A percentile compares a stretch with the other conserved stretches of the same genome.
phyloP scores from a whole-genome alignment of 768 basidiomycete species.

The Xerocomus spinulosus region DNA sequence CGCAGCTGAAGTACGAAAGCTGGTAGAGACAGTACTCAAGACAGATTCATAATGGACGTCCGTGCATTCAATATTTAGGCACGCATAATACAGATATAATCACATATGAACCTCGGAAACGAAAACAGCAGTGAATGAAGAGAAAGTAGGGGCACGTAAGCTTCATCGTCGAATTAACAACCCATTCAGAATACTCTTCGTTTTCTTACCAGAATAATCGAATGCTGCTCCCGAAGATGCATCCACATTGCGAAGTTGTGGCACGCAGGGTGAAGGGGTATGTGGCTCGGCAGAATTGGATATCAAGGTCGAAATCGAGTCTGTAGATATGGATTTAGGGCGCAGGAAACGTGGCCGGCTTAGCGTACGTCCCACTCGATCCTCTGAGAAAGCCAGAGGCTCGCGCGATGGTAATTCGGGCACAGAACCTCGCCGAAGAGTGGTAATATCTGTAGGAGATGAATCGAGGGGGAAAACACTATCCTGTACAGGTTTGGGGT shows the following conservation, averaged over 20 bases:
- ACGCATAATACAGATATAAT: constrained; percentile 26
- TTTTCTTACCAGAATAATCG: constrained; percentile 29
- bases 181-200: constrained; percentile 39
- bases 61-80: constrained; percentile 13
- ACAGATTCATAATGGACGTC: constrained; percentile 14
- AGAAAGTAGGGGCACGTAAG: background rate
- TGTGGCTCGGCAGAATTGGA: constrained; percentile 9
- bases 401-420: constrained; percentile 18
- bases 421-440: constrained; percentile 25
- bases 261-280: constrained; percentile 6
- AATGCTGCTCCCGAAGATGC: background rate
- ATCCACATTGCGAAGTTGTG: constrained; percentile 2
- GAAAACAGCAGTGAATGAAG: constrained; percentile 1
- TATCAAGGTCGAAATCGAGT: constrained; percentile 42
- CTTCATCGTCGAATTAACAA: constrained; percentile 36
- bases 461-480: constrained; percentile 1
- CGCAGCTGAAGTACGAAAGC: constrained; percentile 61
- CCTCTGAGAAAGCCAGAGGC: constrained; percentile 12
- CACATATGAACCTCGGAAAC: constrained; percentile 10
- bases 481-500: constrained; percentile 1
- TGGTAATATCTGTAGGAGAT: constrained; percentile 7
- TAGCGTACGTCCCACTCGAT: constrained; percentile 16
- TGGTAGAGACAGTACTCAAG: constrained; percentile 39
- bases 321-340: constrained; percentile 52
- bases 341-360: constrained; percentile 31